Conservation (phyloP, 148 eudicot genomes). For the Beta vulgaris region DNA sequence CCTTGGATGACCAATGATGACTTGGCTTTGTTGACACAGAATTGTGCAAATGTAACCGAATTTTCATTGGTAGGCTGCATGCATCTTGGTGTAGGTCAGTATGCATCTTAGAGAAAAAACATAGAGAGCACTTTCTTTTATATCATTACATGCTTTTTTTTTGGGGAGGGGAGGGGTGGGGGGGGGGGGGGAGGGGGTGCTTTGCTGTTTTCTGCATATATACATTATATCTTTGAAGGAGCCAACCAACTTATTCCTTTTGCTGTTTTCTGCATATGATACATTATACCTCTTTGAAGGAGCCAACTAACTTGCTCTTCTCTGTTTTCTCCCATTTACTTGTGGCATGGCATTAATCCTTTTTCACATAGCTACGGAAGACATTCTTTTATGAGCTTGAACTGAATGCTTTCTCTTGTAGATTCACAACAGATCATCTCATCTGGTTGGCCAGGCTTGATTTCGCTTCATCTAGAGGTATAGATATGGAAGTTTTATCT, state of each 20-base stretch:
- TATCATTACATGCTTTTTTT: not conserved
- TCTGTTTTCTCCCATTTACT: not conserved
- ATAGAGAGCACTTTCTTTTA: not conserved
- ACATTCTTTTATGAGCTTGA: not conserved
- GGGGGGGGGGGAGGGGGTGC: no score
- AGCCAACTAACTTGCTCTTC: not conserved
- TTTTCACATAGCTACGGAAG: not conserved
- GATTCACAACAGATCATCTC: slow-evolving; percentile 78
- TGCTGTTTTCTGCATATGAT: not conserved
- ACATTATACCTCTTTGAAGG: not conserved
- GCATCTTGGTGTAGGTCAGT: slow-evolving; percentile 61
- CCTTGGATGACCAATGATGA: slow-evolving; percentile 84
- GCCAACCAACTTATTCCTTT: not conserved
- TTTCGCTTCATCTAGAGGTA: slow-evolving; percentile 75
- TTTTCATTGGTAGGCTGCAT: slow-evolving; percentile 74
- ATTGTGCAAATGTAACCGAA: slow-evolving; percentile 47
- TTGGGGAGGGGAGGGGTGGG: not conserved
- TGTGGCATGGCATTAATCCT: not conserved
- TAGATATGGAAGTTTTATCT: not conserved
- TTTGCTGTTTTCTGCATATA: slow-evolving; percentile 1
- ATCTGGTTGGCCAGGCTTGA: slow-evolving; percentile 85
- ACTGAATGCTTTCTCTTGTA: slow-evolving; percentile 21
- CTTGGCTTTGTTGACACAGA: slow-evolving; percentile 55
- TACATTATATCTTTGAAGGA: not conserved
- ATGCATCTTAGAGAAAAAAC: not conserved